Evolutionary conservation across 768 basidiomycete species (phyloP), one percentile per base, ranked within the genome.

Genomic region (Phlegmacium glaucopus): DNA sequence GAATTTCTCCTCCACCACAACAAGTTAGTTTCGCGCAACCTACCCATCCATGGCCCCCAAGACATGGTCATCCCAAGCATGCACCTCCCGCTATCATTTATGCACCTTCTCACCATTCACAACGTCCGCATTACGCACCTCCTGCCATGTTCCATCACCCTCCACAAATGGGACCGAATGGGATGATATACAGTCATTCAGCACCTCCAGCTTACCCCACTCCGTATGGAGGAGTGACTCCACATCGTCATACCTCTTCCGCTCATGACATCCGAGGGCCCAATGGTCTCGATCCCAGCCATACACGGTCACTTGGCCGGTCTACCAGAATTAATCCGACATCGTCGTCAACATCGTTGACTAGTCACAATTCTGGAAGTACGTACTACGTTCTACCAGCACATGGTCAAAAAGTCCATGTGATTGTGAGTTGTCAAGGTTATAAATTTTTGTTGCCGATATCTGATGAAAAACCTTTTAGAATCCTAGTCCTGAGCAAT

Each of bases 351-450:
- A 71, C 71, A 13, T 74, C 72, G 37, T 60, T 75, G 12, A 70
- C 61, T 27, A 84, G 79, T 57, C 64, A 73, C 11, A 76, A 76
- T 30, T 84, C 84, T 4, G 83, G 78, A 16, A 79, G 83, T 60
- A 88, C 86, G 3, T 89, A 87, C 69, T 88, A 87, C 60, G 78
- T 87, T 53, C 73, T 86, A 34, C 85, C 85, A 4, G 72, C 77
- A 9, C 77, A 78, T 9, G 82, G 83, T n/a, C 84, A 86, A 60
- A 89, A 87, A 56, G 77, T 87, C 47, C 85, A 83, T 61, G 75
- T 86, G 51, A 74, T 88, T 57, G 87, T 87, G 66, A 74, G 87
- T 57, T 42, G 22, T 22, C 16, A 43, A 48, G 39, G 36, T 35
- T 39, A 17, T 34, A 32, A 37, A 8, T 18, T 16, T n/a, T 42